phyloP scores from a whole-genome alignment of 441 rosid genomes.

The Kokia cookei region DNA sequence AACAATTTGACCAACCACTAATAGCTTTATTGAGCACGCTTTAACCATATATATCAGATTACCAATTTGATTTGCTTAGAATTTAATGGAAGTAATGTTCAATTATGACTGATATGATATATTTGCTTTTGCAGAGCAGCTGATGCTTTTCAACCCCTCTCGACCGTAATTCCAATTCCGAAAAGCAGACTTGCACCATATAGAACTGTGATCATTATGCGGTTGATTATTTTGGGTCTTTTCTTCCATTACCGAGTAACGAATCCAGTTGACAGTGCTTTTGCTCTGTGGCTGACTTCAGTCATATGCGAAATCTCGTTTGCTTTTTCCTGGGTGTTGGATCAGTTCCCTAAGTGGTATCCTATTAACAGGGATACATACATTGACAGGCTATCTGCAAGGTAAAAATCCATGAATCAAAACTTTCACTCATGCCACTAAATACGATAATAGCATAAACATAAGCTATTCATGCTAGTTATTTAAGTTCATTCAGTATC shows the following conservation, averaged over 20 bases:
- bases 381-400: constrained; percentile 63
- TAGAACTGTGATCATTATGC: constrained; percentile 64
- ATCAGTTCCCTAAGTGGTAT: constrained; percentile 97
- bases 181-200: constrained; percentile 66
- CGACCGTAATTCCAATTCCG: constrained; percentile 53
- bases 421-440: neutral
- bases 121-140: constrained; percentile 37
- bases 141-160: constrained; percentile 64
- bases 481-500: neutral
- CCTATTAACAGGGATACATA: constrained; percentile 66
- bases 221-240: constrained; percentile 72
- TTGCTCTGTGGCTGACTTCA: constrained; percentile 73
- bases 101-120: neutral
- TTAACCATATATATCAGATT: neutral
- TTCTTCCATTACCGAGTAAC: constrained; percentile 90
- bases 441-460: neutral
- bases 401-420: constrained; percentile 36
- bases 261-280: constrained; percentile 88
- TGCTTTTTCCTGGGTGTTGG: constrained; percentile 93
- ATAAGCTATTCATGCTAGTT: neutral
- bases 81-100: neutral
- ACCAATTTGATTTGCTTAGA: constrained; percentile 1
- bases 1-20: too few relatives aligned
- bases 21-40: neutral
- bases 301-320: constrained; percentile 98